These are phyloP conservation scores for Penicillium longicatenatum DNA, from an alignment of 495 filamentous ascomycete species.

Conservation along the genomic window DNA sequence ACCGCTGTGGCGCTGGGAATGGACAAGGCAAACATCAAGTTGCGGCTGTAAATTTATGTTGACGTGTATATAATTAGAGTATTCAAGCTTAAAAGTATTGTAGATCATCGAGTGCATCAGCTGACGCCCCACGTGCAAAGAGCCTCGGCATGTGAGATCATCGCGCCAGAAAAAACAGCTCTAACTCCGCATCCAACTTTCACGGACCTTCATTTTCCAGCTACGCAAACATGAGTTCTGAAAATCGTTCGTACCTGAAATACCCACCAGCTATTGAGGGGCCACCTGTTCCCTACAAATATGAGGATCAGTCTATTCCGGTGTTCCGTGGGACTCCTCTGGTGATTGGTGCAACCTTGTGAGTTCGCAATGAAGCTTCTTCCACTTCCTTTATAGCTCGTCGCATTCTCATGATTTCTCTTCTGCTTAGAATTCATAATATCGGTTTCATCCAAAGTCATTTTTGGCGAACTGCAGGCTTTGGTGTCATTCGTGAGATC, in stretches of 20 bases:
- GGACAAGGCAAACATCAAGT: constrained; percentile 70
- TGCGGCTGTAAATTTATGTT: constrained; percentile 56
- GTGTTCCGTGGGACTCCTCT: constrained; percentile 55
- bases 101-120: constrained; percentile 5
- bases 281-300: constrained; percentile 47
- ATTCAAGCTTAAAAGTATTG: constrained; percentile 1
- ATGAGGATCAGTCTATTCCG: constrained; percentile 53
- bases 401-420: background rate
- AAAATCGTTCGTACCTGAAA: constrained; percentile 31
- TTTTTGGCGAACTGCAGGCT: constrained; percentile 78
- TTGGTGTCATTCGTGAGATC: constrained; percentile 60
- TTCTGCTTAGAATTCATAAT: constrained; percentile 50
- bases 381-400: background rate
- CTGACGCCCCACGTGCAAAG: constrained; percentile 7
- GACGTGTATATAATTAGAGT: constrained; percentile 13
- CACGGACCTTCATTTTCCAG: background rate
- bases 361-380: constrained; percentile 20
- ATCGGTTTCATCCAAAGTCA: constrained; percentile 56
- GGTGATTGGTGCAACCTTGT: constrained; percentile 53
- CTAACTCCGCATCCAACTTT: constrained; percentile 5
- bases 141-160: constrained; percentile 23
- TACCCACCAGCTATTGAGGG: constrained; percentile 50
- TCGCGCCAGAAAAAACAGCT: constrained; percentile 7
- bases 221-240: background rate
- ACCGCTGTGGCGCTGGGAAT: constrained; percentile 69